Conservation (phyloP, 1,139 yeast genomes). For the Chernovozyma sophiae-reginae region DNA sequence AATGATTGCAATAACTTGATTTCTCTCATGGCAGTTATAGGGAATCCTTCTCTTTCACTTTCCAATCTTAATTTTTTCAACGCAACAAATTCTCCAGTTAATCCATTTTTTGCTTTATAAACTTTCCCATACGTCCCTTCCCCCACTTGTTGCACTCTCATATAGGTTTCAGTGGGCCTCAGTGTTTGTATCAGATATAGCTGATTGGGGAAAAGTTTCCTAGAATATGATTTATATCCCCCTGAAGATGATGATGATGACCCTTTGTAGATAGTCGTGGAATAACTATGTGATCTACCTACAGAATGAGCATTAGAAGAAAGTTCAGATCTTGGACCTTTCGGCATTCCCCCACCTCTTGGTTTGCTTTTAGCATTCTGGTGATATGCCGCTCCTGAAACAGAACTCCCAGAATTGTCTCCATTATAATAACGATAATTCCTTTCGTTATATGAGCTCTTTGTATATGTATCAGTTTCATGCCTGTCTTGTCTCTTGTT, state of each 20-base stretch:
- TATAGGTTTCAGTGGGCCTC: slow-evolving; percentile 28
- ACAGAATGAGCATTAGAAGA: too few species aligned
- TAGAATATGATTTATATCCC: neutral
- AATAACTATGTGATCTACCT: neutral
- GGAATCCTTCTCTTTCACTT: slow-evolving; percentile 89
- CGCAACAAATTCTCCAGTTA: slow-evolving; percentile 76
- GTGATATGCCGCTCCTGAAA: neutral
- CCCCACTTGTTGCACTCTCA: slow-evolving; percentile 44
- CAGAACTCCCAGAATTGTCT: neutral
- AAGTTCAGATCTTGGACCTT: neutral
- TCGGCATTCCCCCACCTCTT: neutral
- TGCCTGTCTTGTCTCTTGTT: neutral
- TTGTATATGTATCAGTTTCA: neutral
- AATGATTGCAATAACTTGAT: slow-evolving; percentile 84
- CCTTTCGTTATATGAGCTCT: neutral
- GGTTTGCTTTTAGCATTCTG: neutral
- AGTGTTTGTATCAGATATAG: slow-evolving; percentile 30
- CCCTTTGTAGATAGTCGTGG: neutral
- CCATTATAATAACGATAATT: neutral
- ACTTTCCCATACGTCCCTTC: slow-evolving; percentile 51
- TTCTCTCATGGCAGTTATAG: slow-evolving; percentile 92
- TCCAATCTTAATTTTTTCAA: slow-evolving; percentile 80
- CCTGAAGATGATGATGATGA: neutral
- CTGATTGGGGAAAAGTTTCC: slow-evolving; percentile 18
- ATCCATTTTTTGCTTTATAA: slow-evolving; percentile 56